phyloP scores from a whole-genome alignment of 1,284 basidiomycete genomes.

The Athelia psychrophila region DNA sequence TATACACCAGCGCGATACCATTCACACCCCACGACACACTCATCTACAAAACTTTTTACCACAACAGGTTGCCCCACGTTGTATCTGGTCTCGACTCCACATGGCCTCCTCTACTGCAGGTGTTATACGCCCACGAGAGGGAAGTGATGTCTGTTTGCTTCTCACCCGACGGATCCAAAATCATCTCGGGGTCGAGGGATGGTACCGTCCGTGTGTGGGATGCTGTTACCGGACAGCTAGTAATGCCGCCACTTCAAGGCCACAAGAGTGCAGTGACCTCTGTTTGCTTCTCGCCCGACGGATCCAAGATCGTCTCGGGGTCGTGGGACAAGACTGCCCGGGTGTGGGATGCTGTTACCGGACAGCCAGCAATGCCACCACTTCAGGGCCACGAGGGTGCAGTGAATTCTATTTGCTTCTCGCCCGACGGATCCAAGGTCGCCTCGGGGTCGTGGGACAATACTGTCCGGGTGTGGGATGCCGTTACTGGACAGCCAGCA shows the following conservation, averaged over 20 bases:
- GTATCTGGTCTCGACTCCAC: not conserved
- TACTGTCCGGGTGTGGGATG: not conserved
- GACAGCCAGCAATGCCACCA: not conserved
- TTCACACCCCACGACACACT: not conserved
- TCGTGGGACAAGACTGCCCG: not conserved
- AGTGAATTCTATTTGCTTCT: not conserved
- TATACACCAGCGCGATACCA: not conserved
- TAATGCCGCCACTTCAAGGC: not conserved
- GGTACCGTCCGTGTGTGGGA: conserved; percentile 14
- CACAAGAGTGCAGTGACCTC: not conserved
- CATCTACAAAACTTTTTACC: not conserved
- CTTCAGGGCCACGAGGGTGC: not conserved
- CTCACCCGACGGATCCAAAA: conserved; percentile 6
- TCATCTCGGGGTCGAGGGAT: conserved; percentile 14
- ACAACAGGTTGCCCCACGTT: not conserved
- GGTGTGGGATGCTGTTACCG: not conserved
- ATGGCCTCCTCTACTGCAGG: not conserved
- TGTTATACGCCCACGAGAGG: not conserved
- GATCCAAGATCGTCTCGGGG: not conserved
- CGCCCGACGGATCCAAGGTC: not conserved
- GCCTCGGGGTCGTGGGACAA: not conserved
- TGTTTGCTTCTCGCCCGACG: not conserved
- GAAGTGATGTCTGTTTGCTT: conserved; percentile 2
- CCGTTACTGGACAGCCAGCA: not conserved
- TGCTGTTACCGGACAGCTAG: not conserved